phyloP scores from a whole-genome alignment of 2,329 filamentous ascomycete genomes.

The Niveomyces coronatus region DNA sequence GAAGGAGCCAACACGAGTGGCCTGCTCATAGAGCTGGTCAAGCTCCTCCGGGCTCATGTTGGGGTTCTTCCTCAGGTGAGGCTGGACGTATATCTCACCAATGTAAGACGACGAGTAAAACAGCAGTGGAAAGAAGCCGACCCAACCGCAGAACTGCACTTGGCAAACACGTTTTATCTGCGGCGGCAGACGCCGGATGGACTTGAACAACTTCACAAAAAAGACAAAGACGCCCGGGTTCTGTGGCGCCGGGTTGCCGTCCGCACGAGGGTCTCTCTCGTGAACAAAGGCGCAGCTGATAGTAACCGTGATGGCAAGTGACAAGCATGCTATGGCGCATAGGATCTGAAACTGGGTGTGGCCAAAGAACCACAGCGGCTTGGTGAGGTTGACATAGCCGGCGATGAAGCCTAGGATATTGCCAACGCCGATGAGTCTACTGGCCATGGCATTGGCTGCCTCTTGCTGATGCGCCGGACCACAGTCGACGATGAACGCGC shows the following conservation, averaged over 20 bases:
- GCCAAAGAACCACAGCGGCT: slow-evolving; percentile 68
- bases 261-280: slow-evolving; percentile 71
- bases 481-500: slow-evolving; percentile 89
- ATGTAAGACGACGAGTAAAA: slow-evolving; percentile 95
- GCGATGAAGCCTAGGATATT: slow-evolving; percentile 87
- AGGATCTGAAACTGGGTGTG: slow-evolving; percentile 88
- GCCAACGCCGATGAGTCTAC: slow-evolving; percentile 72
- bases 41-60: slow-evolving; percentile 68
- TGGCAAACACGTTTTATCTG: slow-evolving; percentile 75
- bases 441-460: slow-evolving; percentile 88
- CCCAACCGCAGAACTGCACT: slow-evolving; percentile 80
- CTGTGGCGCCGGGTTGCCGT: slow-evolving; percentile 49
- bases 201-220: slow-evolving; percentile 67
- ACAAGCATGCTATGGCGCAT: slow-evolving; percentile 71
- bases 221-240: slow-evolving; percentile 63
- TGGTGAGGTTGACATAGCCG: slow-evolving; percentile 71
- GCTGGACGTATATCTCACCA: slow-evolving; percentile 84
- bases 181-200: slow-evolving; percentile 67
- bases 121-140: slow-evolving; percentile 90
- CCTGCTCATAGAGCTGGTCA: slow-evolving; percentile 70
- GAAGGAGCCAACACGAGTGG: slow-evolving; percentile 79
- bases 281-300: slow-evolving; percentile 60
- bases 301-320: slow-evolving; percentile 57
- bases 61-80: slow-evolving; percentile 65
- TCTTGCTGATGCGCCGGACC: slow-evolving; percentile 90